A percentile compares a stretch with the other conserved stretches of the same genome.
Conservation (phyloP, 139 green algal genomes). For the Deuterostichococcus epilithicus region DNA sequence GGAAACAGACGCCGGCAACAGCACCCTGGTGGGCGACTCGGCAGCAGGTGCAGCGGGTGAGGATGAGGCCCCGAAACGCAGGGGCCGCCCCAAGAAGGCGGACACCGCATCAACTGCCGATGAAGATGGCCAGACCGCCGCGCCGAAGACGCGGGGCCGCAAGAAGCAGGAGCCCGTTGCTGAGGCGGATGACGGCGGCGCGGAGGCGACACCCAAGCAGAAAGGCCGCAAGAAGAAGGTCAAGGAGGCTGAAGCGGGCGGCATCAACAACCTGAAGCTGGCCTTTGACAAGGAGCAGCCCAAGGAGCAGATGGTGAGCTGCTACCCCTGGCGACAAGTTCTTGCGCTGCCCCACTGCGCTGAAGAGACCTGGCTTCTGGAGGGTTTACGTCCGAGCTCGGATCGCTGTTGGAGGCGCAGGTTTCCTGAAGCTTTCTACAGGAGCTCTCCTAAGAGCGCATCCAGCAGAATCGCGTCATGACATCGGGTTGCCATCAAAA, state of each 20-base stretch:
- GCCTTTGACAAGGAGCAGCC: not conserved
- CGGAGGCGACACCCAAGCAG: not conserved
- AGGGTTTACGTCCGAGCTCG: no score
- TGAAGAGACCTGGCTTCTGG: no score
- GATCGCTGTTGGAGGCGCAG: no score
- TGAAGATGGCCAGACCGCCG: no score
- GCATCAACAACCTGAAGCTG: not conserved
- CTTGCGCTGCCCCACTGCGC: no score
- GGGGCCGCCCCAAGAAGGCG: not conserved
- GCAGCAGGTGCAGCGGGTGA: not conserved
- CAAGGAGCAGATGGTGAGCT: not conserved
- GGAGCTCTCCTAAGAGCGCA: no score
- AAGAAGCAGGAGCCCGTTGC: not conserved
- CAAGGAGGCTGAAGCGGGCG: not conserved
- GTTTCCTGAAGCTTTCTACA: no score
- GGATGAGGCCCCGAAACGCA: not conserved
- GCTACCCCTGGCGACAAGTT: no score
- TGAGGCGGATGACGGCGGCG: not conserved
- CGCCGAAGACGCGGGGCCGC: not conserved
- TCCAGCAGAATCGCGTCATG: no score
- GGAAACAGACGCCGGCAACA: no score
- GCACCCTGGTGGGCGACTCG: not conserved
- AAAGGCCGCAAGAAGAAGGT: not conserved
- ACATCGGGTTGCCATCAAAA: no score
- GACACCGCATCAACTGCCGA: not conserved